A percentile compares a stretch with the other conserved stretches of the same genome.
Evolutionary conservation across 768 basidiomycete species (phyloP).

Genomic region (Hortiboletus flavorubellus): DNA sequence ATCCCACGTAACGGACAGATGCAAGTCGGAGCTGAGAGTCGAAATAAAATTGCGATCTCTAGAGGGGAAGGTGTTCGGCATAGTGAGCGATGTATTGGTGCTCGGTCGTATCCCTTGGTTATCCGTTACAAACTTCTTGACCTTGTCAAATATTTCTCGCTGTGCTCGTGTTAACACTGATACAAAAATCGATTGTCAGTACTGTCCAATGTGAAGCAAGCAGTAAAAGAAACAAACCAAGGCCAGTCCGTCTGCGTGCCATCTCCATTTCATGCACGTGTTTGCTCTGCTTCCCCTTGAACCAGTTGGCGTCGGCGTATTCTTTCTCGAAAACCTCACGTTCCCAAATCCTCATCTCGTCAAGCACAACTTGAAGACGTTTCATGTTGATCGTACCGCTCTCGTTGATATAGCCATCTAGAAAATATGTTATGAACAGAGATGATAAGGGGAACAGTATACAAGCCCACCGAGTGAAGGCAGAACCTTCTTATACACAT

Average conservation of each 20-base stretch:
- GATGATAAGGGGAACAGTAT: background rate
- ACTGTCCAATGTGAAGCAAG: background rate
- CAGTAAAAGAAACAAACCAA: constrained; percentile 48
- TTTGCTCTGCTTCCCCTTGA: constrained; percentile 87
- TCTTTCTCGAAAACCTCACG: constrained; percentile 89
- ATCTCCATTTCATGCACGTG: constrained; percentile 63
- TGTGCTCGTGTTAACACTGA: constrained; percentile 72
- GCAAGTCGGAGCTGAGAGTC: constrained; percentile 71
- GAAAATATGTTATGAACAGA: background rate
- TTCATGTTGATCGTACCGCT: constrained; percentile 75
- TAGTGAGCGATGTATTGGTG: constrained; percentile 44
- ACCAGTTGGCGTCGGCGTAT: constrained; percentile 87
- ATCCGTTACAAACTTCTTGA: constrained; percentile 70
- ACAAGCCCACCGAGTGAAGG: constrained; percentile 60
- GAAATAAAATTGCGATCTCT: constrained; percentile 78
- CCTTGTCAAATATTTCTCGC: constrained; percentile 70
- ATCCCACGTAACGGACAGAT: constrained; percentile 85
- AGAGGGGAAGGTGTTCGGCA: constrained; percentile 79
- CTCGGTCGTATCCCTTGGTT: constrained; percentile 34
- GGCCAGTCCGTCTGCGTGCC: constrained; percentile 51
- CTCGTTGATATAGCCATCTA: constrained; percentile 94
- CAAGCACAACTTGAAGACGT: constrained; percentile 80
- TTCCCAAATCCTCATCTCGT: constrained; percentile 89
- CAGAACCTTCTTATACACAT: constrained; percentile 90
- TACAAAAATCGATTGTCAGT: background rate